Conservation (phyloP, 139 green algal genomes). For the Tetradesmus lagerheimii region DNA sequence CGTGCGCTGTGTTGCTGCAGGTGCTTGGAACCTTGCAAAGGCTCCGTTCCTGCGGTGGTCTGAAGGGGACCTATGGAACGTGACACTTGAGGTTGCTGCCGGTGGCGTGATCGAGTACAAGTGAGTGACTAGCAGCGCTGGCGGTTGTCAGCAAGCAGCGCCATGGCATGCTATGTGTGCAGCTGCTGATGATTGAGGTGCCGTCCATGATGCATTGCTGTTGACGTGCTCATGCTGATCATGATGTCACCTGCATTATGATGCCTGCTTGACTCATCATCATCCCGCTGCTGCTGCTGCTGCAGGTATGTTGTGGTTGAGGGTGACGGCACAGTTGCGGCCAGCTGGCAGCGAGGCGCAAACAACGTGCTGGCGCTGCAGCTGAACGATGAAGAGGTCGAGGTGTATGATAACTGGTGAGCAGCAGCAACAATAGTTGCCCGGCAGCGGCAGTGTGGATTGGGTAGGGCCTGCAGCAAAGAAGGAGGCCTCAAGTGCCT, state of each 20-base stretch:
- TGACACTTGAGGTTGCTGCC: constrained; percentile 31
- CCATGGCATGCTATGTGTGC: not conserved
- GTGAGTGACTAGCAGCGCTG: not conserved
- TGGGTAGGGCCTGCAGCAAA: no score
- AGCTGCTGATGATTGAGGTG: not conserved
- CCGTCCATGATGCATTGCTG: no score
- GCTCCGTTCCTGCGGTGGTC: constrained; percentile 42
- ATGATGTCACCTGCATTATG: not conserved
- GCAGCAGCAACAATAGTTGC: not conserved
- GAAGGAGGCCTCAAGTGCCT: no score
- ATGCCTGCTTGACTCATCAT: not conserved
- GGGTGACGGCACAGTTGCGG: constrained; percentile 5
- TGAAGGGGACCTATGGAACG: constrained; percentile 49
- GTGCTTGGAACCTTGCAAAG: constrained; percentile 48
- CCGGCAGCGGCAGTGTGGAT: no score
- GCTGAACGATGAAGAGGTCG: constrained; percentile 46
- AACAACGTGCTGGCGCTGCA: constrained; percentile 54
- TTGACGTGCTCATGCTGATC: no score
- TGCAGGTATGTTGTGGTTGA: constrained; percentile 50
- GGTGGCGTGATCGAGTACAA: constrained; percentile 55
- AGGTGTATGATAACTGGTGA: constrained; percentile 58
- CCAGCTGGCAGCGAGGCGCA: constrained; percentile 48
- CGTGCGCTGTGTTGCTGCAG: constrained; percentile 2
- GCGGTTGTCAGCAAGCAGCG: no score
- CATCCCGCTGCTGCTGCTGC: not conserved